A percentile compares a stretch with the other conserved stretches of the same genome.
phyloP scores from a whole-genome alignment of 2,329 filamentous ascomycete species.

The Nemania sp. region DNA sequence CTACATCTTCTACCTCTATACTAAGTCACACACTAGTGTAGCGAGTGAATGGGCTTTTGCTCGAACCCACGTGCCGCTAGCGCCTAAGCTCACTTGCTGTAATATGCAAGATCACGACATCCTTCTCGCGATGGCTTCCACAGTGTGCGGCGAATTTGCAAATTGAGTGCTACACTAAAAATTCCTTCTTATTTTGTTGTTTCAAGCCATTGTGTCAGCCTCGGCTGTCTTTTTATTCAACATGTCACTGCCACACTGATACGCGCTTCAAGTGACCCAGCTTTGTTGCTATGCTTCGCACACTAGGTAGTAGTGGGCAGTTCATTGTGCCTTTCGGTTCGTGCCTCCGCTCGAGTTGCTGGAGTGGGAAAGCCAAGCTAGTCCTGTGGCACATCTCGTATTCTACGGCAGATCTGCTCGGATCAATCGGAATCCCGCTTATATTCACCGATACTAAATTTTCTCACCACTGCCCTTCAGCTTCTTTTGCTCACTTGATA shows the following conservation, averaged over 20 bases:
- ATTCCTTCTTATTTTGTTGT: too few species aligned
- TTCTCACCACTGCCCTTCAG: not conserved
- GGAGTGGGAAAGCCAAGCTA: slow-evolving; percentile 5
- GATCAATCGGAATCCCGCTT: slow-evolving; percentile 5
- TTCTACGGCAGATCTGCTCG: slow-evolving; percentile 14
- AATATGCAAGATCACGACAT: not conserved
- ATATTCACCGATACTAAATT: not conserved
- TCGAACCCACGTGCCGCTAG: slow-evolving; percentile 23
- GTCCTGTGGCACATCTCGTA: slow-evolving; percentile 15
- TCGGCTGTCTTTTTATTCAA: slow-evolving; percentile 4
- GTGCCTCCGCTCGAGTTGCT: not conserved
- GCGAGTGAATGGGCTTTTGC: not conserved
- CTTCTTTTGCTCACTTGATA: not conserved
- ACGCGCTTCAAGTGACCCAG: too few species aligned
- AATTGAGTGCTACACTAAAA: too few species aligned
- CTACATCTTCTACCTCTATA: too few species aligned
- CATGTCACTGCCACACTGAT: not conserved
- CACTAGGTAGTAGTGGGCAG: not conserved
- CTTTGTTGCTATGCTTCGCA: too few species aligned
- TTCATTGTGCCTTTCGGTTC: not conserved
- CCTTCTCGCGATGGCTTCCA: not conserved
- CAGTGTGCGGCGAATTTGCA: too few species aligned
- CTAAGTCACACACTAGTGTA: too few species aligned
- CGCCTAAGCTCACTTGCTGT: slow-evolving; percentile 19
- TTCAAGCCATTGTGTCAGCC: slow-evolving; percentile 7